Evolutionary conservation across 257 asterid species (phyloP).

Genomic region (Solanum chiquidenum): DNA sequence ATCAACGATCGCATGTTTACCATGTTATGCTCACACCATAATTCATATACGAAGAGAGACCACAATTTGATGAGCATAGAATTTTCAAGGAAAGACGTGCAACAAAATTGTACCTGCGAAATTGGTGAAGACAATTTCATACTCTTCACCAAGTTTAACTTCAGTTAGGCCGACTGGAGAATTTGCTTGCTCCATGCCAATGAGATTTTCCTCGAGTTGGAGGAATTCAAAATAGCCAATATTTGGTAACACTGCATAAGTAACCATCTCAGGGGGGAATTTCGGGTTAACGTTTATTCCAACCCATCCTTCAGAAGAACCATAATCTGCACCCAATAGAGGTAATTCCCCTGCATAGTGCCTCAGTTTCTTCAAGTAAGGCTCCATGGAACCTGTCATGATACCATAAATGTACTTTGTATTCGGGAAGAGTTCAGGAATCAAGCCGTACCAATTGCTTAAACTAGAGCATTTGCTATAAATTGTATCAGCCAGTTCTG

Average conservation of each 20-base stretch:
- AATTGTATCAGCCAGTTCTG: slow-evolving; percentile 14
- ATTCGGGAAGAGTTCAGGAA: slow-evolving; percentile 37
- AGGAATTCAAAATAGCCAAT: slow-evolving; percentile 35
- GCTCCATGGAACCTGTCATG: neutral
- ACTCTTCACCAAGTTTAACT: slow-evolving; percentile 7
- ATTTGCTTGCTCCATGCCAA: neutral
- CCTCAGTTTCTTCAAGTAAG: neutral
- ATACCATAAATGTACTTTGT: slow-evolving; percentile 14
- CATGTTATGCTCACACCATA: neutral
- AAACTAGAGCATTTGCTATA: slow-evolving; percentile 5
- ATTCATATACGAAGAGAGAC: neutral
- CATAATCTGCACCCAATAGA: slow-evolving; percentile 25
- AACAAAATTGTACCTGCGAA: slow-evolving; percentile 6
- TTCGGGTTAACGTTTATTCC: neutral
- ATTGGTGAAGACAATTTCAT: slow-evolving; percentile 29
- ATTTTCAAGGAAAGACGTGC: neutral
- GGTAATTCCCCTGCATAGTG: slow-evolving; percentile 13
- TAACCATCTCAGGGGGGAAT: slow-evolving; percentile 20
- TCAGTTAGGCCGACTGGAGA: slow-evolving; percentile 13
- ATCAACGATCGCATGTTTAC: neutral
- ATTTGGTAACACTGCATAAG: slow-evolving; percentile 36
- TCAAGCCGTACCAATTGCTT: slow-evolving; percentile 25
- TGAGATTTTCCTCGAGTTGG: neutral
- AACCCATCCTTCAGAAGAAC: slow-evolving; percentile 11
- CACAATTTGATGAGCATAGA: neutral